A percentile compares a stretch with the other conserved stretches of the same genome.
Evolutionary conservation across 768 basidiomycete genomes (phyloP).

Genomic region (Tricholoma bakamatsutake): DNA sequence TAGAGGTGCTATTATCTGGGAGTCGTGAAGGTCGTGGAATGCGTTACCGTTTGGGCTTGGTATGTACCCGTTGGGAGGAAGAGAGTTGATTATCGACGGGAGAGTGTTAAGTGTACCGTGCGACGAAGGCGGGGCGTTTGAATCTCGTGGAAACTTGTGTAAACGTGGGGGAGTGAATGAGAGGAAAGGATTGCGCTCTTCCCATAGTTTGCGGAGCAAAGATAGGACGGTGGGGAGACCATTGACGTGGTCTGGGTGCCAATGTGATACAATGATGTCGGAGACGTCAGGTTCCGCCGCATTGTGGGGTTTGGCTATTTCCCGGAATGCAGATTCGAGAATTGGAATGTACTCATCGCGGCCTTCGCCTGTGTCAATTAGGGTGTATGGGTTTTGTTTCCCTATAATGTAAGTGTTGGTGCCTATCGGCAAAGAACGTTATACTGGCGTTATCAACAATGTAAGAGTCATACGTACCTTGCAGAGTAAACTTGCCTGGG

Average conservation of each 20-base stretch:
- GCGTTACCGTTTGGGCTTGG: conserved; percentile 34
- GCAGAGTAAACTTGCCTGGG: conserved; percentile 83
- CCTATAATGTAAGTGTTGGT: conserved; percentile 91
- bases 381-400: conserved; percentile 59
- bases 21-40: conserved; percentile 56
- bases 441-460: neutral
- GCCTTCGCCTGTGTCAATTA: conserved; percentile 84
- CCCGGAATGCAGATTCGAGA: conserved; percentile 56
- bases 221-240: conserved; percentile 68
- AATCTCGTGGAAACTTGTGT: conserved; percentile 60
- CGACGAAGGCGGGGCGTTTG: conserved; percentile 11
- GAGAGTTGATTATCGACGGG: conserved; percentile 32
- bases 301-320: conserved; percentile 27
- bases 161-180: conserved; percentile 64
- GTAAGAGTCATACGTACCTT: conserved; percentile 43
- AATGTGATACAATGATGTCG: conserved; percentile 89
- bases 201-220: conserved; percentile 63
- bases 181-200: conserved; percentile 34
- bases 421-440: conserved; percentile 34
- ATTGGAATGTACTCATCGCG: conserved; percentile 57
- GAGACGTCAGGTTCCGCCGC: conserved; percentile 55
- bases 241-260: conserved; percentile 81
- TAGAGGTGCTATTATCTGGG: conserved; percentile 42
- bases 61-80: conserved; percentile 40
- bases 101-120: conserved; percentile 29